These are phyloP conservation scores for Fusarium hainanense DNA, from an alignment of 2,329 filamentous ascomycete genomes.

Conservation along the genomic window DNA sequence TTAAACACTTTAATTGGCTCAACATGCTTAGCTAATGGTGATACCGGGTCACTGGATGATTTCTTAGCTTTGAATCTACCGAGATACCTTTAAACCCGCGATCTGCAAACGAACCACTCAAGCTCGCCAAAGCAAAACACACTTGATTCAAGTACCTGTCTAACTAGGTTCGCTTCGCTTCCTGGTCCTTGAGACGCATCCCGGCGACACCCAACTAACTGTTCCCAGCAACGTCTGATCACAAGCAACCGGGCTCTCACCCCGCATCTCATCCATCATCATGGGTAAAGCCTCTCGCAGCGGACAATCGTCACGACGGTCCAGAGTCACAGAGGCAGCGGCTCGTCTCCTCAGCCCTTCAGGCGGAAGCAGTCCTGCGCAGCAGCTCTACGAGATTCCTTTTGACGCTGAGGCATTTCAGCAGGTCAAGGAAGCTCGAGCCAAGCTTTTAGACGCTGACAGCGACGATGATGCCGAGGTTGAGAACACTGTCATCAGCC, in stretches of 20 bases:
- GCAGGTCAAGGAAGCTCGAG: constrained; percentile 20
- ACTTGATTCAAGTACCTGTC: constrained; percentile 11
- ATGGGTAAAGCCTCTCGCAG: constrained; percentile 24
- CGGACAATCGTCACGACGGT: constrained; percentile 1
- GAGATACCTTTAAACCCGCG: constrained; percentile 36
- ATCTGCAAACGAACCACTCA: constrained; percentile 31
- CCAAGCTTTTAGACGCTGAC: constrained; percentile 16
- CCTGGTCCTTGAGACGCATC: background rate
- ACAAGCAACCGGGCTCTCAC: background rate
- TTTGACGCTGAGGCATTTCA: constrained; percentile 24
- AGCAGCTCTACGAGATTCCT: constrained; percentile 31
- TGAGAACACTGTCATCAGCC: constrained; percentile 5
- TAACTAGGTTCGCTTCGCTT: constrained; percentile 14
- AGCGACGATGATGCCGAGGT: constrained; percentile 14
- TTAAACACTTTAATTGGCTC: background rate
- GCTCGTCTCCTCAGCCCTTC: constrained; percentile 3
- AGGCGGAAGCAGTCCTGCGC: constrained; percentile 13
- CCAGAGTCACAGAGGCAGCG: constrained; percentile 8
- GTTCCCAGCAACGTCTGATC: background rate
- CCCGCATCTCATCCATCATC: constrained; percentile 23
- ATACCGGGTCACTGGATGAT: constrained; percentile 18
- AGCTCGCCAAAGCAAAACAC: constrained; percentile 21
- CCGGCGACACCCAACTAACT: background rate
- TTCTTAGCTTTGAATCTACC: constrained; percentile 34
- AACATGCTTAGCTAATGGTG: constrained; percentile 35